These are phyloP conservation scores for Licmophora abbreviata DNA, from an alignment of 108 stramenopile species.

Conservation along the genomic window DNA sequence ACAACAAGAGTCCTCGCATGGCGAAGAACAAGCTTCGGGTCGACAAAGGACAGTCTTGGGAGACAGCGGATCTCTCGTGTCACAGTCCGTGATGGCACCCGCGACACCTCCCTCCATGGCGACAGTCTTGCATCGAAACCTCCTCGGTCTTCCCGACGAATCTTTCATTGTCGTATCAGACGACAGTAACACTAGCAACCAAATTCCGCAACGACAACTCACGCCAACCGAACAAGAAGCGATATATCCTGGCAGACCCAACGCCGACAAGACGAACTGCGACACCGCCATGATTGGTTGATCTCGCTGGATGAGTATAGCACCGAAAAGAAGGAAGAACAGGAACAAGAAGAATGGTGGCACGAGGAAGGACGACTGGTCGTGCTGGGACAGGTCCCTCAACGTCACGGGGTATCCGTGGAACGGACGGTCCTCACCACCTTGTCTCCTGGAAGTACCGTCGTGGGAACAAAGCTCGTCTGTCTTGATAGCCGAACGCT, in stretches of 20 bases:
- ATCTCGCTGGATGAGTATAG: neutral
- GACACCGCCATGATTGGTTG: slow-evolving; percentile 17
- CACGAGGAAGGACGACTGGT: slow-evolving; percentile 26
- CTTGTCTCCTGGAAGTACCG: slow-evolving; percentile 45
- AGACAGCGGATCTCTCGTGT: no score
- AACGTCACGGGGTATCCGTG: slow-evolving; percentile 7
- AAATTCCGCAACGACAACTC: slow-evolving; percentile 3
- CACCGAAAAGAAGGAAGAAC: neutral
- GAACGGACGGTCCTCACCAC: slow-evolving; percentile 13
- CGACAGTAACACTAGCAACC: neutral
- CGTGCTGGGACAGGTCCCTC: slow-evolving; percentile 26
- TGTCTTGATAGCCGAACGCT: slow-evolving; percentile 32
- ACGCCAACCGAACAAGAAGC: slow-evolving; percentile 4
- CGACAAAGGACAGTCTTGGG: no score
- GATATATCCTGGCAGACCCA: slow-evolving; percentile 11
- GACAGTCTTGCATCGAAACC: no score
- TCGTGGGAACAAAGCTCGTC: slow-evolving; percentile 31
- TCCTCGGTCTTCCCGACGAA: neutral
- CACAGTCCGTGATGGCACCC: no score
- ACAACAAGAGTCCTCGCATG: no score
- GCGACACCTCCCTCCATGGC: no score
- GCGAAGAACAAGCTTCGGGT: no score
- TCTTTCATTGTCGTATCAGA: slow-evolving; percentile 1
- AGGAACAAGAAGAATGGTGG: slow-evolving; percentile 22
- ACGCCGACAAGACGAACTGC: slow-evolving; percentile 14